Evolutionary conservation across 331 rosid species (phyloP), one percentile per base, ranked within the genome.

Genomic region (Acacia pycnantha): DNA sequence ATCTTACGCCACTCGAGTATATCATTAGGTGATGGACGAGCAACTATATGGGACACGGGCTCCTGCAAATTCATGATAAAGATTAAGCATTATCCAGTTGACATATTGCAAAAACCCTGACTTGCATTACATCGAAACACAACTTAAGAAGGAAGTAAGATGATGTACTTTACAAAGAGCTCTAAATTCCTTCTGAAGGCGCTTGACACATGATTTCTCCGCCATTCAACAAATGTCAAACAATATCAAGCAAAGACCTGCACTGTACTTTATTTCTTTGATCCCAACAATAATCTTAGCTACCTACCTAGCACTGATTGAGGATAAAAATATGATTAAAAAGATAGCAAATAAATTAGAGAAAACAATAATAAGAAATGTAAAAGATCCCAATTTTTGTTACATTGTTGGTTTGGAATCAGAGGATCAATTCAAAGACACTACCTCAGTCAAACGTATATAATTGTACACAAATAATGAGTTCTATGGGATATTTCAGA

Each of bases 1-100:
- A 85, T 88, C 96, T 88, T 90, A 91, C 94, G 92, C 96, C 96
- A 91, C 67, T 91, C 94, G 35, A 91, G 96, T 84, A 91, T 91
- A 78, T 91, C 92, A 77, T 84, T 91, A 35, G 96, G 89, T 51
- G 90, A 88, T 81, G 96, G 96, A 73, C 87, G 88, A 35, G 94
- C 92, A 50, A 88, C 94, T 56, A 91, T 86, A 89, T 91, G 94
- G 6, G 96, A 78, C 76, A 91, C 96, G 13, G 96, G 94, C 84
- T 91, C 96, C 96, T 90, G 74, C 72, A 72, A 59, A 33, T 44
- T 78, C 24, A 37, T 35, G 11, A 35, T 19, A 71, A 77, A 46
- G 13, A n/a, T 18, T 14, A 21, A 69, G 21, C 70, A 53, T 24
- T 69, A 31, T 50, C 35, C 58, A 79, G 67, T 26, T 54, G 44